These are phyloP conservation scores for Xeromyces bisporus DNA, from an alignment of 495 filamentous ascomycete genomes.

Conservation along the genomic window DNA sequence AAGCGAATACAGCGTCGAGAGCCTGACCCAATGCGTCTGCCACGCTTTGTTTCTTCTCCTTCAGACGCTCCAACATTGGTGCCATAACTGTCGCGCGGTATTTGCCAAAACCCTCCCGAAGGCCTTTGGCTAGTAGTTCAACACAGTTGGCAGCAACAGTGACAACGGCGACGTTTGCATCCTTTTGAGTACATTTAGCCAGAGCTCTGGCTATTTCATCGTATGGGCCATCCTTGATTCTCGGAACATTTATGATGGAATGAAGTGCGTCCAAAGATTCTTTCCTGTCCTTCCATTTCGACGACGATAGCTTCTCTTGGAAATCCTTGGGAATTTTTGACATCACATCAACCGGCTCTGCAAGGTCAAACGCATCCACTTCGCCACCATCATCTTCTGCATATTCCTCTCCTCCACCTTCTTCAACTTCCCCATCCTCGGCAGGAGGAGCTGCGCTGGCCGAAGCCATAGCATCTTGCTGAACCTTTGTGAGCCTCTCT, in stretches of 20 bases:
- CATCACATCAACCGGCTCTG: conserved; percentile 74
- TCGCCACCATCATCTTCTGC: conserved; percentile 56
- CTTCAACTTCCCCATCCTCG: conserved; percentile 32
- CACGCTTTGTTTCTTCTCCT: conserved; percentile 89
- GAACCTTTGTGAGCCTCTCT: conserved; percentile 71
- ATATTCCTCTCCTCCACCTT: conserved; percentile 40
- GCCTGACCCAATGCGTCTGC: conserved; percentile 74
- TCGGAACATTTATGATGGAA: conserved; percentile 61
- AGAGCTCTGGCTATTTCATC: conserved; percentile 64
- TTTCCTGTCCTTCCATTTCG: conserved; percentile 98
- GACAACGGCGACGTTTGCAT: conserved; percentile 92
- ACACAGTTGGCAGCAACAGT: conserved; percentile 89
- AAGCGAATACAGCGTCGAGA: conserved; percentile 68
- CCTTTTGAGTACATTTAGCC: conserved; percentile 96
- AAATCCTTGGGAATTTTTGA: conserved; percentile 73
- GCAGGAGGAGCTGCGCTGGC: conserved; percentile 35
- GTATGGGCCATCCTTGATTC: conserved; percentile 82
- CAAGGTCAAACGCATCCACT: conserved; percentile 72
- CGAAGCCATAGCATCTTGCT: conserved; percentile 64
- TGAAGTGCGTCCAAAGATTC: conserved; percentile 78
- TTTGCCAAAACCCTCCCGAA: conserved; percentile 62
- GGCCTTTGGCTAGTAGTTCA: conserved; percentile 76
- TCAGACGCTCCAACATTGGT: conserved; percentile 84
- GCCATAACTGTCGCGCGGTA: conserved; percentile 63
- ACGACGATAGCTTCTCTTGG: conserved; percentile 61